Evolutionary conservation across 2,329 filamentous ascomycete genomes (phyloP), one percentile per base, ranked within the genome.

Genomic region (Blastomyces silverae): DNA sequence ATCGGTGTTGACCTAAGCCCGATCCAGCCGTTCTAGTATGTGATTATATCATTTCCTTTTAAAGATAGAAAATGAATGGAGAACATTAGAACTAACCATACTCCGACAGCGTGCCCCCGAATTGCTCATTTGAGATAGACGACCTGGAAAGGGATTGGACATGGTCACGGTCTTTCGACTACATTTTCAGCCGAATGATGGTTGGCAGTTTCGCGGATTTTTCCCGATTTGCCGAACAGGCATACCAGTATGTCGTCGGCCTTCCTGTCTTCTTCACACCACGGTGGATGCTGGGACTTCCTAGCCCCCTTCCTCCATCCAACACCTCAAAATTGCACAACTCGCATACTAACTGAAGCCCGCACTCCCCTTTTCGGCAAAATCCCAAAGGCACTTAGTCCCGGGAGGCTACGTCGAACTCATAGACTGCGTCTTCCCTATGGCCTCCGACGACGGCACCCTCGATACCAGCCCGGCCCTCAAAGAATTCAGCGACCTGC

Each of bases 91-190:
- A 20, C 28, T 55, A 56, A 48, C 48, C 2, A n/a, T 44, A 37
- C 31, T 1, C 6, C 13, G 57, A 20, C 37, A 71, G 68, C 61
- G 71, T 76, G 2, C 76, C 78, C 5, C 73, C 77, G 1, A 81
- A 81, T 68, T 73, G 79, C 64, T 71, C 71, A 37, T 81, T 80
- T 70, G 77, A 80, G 68, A 75, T 81, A 67, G 79, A 81, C 69
- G 79, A 81, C 69, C 72, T 74, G 28, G 73, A 70, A 67, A 70
- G 69, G 58, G 71, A 77, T 58, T 80, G 79, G 78, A 74, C 74
- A 8, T 80, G 74, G 0, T 63, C 70, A 10, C 65, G 72, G 56
- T 69, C 72, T 58, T 79, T 79, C 67, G 76, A 78, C 66, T 73
- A 77, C 44, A 73, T 78, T 44, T 76, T 79, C 66, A 72, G 77